phyloP scores from a whole-genome alignment of 805 yeast species.

The Blastobotrys muscicola region DNA sequence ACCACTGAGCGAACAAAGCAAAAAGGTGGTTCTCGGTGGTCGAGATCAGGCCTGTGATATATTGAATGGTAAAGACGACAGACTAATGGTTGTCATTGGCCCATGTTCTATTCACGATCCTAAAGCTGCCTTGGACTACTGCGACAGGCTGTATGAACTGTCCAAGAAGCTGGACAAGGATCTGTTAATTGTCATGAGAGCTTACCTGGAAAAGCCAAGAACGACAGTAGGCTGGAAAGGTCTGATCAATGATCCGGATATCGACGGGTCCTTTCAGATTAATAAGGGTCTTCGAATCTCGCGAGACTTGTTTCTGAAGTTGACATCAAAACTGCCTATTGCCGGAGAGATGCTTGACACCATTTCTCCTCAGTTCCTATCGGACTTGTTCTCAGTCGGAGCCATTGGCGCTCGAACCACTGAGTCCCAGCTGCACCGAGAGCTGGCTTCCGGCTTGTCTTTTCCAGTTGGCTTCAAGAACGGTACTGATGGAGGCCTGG shows the following conservation, averaged over 20 bases:
- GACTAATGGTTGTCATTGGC: slow-evolving; percentile 83
- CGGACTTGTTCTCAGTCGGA: slow-evolving; percentile 90
- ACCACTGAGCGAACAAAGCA: slow-evolving; percentile 54
- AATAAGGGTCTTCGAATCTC: slow-evolving; percentile 89
- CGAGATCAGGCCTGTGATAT: slow-evolving; percentile 67
- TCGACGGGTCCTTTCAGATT: slow-evolving; percentile 84
- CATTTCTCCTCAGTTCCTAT: slow-evolving; percentile 89
- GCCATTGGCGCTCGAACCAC: slow-evolving; percentile 99
- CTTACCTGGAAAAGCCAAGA: slow-evolving; percentile 95
- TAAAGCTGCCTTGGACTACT: slow-evolving; percentile 82
- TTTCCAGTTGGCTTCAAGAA: slow-evolving; percentile 98
- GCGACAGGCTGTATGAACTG: slow-evolving; percentile 49
- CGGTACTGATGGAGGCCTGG: slow-evolving; percentile 93
- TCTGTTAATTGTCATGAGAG: slow-evolving; percentile 87
- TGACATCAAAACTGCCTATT: slow-evolving; percentile 80
- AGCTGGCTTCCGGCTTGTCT: slow-evolving; percentile 89
- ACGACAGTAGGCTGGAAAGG: slow-evolving; percentile 99
- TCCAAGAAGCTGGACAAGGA: slow-evolving; percentile 61
- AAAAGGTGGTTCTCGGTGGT: slow-evolving; percentile 59
- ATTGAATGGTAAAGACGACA: slow-evolving; percentile 74
- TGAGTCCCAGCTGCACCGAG: slow-evolving; percentile 95
- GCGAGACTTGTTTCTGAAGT: slow-evolving; percentile 73
- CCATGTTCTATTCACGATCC: slow-evolving; percentile 98
- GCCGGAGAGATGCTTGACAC: slow-evolving; percentile 98
- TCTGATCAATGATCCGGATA: slow-evolving; percentile 91